Evolutionary conservation across 257 asterid species (phyloP).

Genomic region (Craterostigma plantagineum): DNA sequence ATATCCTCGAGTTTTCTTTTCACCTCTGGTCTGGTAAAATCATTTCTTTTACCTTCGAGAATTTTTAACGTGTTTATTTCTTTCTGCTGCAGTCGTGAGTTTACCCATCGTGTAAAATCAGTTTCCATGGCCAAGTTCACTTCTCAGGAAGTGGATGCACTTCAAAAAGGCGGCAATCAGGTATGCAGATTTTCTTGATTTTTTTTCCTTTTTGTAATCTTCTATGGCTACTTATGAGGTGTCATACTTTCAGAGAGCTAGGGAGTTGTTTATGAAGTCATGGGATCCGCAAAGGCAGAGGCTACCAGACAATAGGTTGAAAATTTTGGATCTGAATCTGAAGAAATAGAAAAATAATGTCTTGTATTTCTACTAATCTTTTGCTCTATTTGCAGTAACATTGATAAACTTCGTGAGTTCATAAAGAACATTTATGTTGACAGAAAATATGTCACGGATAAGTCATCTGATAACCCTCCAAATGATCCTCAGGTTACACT

Average conservation of each 20-base stretch:
- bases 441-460: conserved; percentile 34
- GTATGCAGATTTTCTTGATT: conserved; percentile 15
- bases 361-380: conserved; percentile 3
- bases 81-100: conserved; percentile 71
- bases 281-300: conserved; percentile 65
- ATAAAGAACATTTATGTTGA: conserved; percentile 60
- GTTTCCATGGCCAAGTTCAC: conserved; percentile 94
- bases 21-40: too few relatives aligned
- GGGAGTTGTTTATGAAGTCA: conserved; percentile 51
- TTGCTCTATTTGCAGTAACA: conserved; percentile 44
- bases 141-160: conserved; percentile 86
- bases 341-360: neutral
- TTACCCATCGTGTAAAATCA: conserved; percentile 96
- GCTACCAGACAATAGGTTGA: conserved; percentile 68
- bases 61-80: conserved; percentile 5
- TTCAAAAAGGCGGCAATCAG: conserved; percentile 96
- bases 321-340: conserved; percentile 10
- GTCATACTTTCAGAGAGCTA: conserved; percentile 60
- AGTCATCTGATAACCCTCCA: conserved; percentile 58
- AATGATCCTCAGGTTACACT: conserved; percentile 60
- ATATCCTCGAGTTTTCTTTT: neutral
- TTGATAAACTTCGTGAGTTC: conserved; percentile 66
- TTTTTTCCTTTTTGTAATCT: conserved; percentile 5
- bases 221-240: conserved; percentile 6
- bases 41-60: too few relatives aligned